Percentiles rank a stretch among this genome's conserved stretches.
Conservation (phyloP, 108 stramenopile genomes). For the Skeletonema potamos region DNA sequence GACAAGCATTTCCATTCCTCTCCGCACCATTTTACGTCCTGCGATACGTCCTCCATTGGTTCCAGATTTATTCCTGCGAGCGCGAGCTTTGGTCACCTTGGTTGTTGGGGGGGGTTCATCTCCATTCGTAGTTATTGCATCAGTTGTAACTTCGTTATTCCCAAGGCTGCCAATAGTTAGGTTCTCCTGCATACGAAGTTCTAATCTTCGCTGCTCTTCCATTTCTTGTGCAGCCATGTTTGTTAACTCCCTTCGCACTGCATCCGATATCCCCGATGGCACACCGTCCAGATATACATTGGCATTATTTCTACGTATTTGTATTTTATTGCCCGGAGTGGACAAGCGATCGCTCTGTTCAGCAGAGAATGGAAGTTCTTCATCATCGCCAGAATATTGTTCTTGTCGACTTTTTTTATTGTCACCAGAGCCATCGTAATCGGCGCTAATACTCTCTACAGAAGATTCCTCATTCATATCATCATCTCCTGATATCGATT, state of each 20-base stretch:
- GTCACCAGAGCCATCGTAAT: not conserved
- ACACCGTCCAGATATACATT: not conserved
- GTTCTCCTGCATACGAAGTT: slow-evolving; percentile 4
- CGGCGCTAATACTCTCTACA: not conserved
- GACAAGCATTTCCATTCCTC: slow-evolving; percentile 92
- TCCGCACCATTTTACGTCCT: slow-evolving; percentile 71
- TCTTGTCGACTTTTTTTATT: not conserved
- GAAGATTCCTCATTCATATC: not conserved
- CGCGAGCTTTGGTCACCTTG: slow-evolving; percentile 8
- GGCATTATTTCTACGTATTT: slow-evolving; percentile 41
- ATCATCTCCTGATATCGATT: slow-evolving; percentile 16
- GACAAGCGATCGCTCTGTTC: slow-evolving; percentile 48
- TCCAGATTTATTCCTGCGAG: slow-evolving; percentile 4
- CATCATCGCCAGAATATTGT: slow-evolving; percentile 27
- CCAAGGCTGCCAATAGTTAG: not conserved
- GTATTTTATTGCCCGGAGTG: slow-evolving; percentile 48
- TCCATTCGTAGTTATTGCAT: not conserved
- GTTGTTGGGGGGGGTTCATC: not conserved
- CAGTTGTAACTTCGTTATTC: not conserved
- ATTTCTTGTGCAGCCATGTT: slow-evolving; percentile 33
- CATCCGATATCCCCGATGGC: slow-evolving; percentile 30
- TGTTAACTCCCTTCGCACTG: slow-evolving; percentile 23
- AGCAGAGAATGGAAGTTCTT: slow-evolving; percentile 52
- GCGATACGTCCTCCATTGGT: not conserved
- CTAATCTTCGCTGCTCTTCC: slow-evolving; percentile 27